Base-by-base conservation (phyloP, 2,329 filamentous ascomycete species). In the Exophiala lecanii-corni region DNA sequence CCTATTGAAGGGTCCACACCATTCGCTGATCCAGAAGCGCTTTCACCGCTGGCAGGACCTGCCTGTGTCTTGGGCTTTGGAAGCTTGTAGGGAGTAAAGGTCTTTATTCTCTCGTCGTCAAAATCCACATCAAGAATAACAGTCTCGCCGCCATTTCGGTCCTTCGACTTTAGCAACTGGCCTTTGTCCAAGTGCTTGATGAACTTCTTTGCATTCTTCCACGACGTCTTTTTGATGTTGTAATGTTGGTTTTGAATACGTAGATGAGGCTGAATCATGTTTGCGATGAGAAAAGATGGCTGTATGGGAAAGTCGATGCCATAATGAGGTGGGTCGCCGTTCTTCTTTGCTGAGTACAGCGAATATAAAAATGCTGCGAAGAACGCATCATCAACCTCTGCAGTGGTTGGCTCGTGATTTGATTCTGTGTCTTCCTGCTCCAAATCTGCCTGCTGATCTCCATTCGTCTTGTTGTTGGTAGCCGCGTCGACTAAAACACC, bases 131-230 rank as follows among this genome's bases (percentile, higher is more conserved):
- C 81, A 12, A 77, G 51, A 37, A 85, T 76, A 9, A 81, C 71
- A 0, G 76, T 78, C 57, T 84, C 81, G 25, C 79, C 75, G 3
- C 78, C 78, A 48, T 74, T 77, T 25, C 77, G 72, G 37, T 84
- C 81, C 58, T 84, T 84, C 34, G 72, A 73, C 55, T 80, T 82
- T 53, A 82, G 61, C n/a, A 84, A 65, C 13, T 69, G 60, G 36
- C 76, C 66, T 60, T 84, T 84, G 59, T 84, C 80, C 7, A 85
- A 67, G 40, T 75, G 68, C 55, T 84, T 84, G 62, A 84, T 75
- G 59, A 84, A 84, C 53, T 82, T 84, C 57, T 79, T 81, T 47
- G 81, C 73, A 48, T 77, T 84, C 63, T 84, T 84, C 77, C 78
- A 84, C 49, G 75, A 80, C 2, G 79, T 81, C 63, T 84, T 84